Conservation (phyloP, 148 eudicot genomes). For the Selenicereus undatus region DNA sequence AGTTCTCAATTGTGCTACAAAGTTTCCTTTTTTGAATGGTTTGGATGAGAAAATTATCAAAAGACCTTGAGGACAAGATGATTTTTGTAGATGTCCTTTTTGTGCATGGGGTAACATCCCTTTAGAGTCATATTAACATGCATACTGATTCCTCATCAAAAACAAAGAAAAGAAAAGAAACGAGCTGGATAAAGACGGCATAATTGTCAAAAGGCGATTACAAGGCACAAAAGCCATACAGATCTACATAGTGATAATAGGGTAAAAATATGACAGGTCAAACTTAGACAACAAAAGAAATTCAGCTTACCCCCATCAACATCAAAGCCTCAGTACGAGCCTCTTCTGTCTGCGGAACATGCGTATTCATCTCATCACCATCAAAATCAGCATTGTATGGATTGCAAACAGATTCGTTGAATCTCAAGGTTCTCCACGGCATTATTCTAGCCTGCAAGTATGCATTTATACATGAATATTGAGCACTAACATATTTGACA, state of each 20-base stretch:
- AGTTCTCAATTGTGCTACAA: too few species aligned
- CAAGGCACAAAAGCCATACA: not conserved
- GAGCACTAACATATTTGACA: not conserved
- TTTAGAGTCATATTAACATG: not conserved
- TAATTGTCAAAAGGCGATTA: not conserved
- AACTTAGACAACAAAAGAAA: not conserved
- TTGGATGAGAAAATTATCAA: too few species aligned
- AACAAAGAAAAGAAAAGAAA: not conserved
- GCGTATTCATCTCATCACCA: slow-evolving; percentile 99
- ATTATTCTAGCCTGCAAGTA: slow-evolving; percentile 84
- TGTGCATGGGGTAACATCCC: too few species aligned
- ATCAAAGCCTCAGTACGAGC: slow-evolving; percentile 87
- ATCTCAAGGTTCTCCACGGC: slow-evolving; percentile 99
- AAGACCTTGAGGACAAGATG: too few species aligned
- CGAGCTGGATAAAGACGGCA: not conserved
- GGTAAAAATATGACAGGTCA: not conserved
- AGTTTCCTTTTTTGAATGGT: too few species aligned
- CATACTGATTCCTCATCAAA: not conserved
- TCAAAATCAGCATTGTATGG: slow-evolving; percentile 99
- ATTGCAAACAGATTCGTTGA: slow-evolving; percentile 97
- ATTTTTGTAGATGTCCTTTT: too few species aligned
- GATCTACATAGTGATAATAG: not conserved
- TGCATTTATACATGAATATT: slow-evolving; percentile 15
- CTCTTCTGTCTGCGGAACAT: slow-evolving; percentile 98
- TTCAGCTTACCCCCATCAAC: slow-evolving; percentile 84